Conservation (phyloP, 129 eudicot genomes). For the Ambrosia artemisiifolia region DNA sequence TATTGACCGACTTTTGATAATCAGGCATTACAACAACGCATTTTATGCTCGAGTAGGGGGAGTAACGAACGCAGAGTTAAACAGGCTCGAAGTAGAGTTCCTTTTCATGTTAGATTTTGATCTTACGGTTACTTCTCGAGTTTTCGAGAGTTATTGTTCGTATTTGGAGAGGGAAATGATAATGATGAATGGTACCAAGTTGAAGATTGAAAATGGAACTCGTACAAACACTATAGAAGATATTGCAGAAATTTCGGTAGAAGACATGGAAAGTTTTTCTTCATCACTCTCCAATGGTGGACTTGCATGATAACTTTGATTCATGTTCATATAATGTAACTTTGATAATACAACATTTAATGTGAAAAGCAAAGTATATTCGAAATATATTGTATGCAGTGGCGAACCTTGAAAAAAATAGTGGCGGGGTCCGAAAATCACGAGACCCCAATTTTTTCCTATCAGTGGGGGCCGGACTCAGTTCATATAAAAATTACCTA, state of each 20-base stretch:
- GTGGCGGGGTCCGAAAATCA: too few relatives aligned
- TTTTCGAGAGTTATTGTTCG: slow-evolving; percentile 69
- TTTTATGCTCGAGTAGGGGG: slow-evolving; percentile 90
- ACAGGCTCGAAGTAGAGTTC: slow-evolving; percentile 64
- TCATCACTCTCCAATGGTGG: slow-evolving; percentile 37
- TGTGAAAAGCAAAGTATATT: not conserved
- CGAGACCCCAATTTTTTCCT: too few relatives aligned
- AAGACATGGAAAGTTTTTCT: slow-evolving; percentile 50
- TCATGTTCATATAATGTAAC: not conserved
- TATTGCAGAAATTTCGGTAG: slow-evolving; percentile 48
- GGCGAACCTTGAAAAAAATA: too few relatives aligned
- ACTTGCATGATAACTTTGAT: not conserved
- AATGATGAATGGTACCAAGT: slow-evolving; percentile 25
- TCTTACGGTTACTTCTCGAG: slow-evolving; percentile 53
- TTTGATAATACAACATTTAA: not conserved
- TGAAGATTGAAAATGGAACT: slow-evolving; percentile 33
- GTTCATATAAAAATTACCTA: too few relatives aligned
- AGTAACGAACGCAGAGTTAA: slow-evolving; percentile 58
- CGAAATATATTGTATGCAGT: not conserved
- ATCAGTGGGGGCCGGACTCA: too few relatives aligned
- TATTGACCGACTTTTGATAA: not conserved
- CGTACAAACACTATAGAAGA: slow-evolving; percentile 47
- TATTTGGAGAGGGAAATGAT: slow-evolving; percentile 66
- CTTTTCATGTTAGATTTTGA: slow-evolving; percentile 77
- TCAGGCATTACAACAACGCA: slow-evolving; percentile 87